Conservation (phyloP, 352 stramenopile species). For the Thraustochytrium aureum region DNA sequence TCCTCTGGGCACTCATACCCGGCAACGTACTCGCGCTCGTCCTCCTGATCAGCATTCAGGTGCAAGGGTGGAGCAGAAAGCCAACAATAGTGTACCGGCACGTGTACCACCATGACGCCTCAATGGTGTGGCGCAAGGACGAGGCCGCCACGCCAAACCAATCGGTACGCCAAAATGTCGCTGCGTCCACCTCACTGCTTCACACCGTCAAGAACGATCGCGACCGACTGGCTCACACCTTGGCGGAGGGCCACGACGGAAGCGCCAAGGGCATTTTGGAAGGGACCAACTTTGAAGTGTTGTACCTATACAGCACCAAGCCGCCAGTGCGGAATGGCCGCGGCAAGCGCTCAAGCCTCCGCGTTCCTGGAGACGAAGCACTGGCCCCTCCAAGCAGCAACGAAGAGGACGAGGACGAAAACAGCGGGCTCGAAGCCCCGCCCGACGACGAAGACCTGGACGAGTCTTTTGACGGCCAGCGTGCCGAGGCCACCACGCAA, state of each 20-base stretch:
- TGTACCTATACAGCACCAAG: not conserved
- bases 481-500: not conserved
- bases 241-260: not conserved
- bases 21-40: constrained; percentile 44
- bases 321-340: not conserved
- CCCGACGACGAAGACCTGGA: not conserved
- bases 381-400: too few relatives aligned
- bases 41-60: constrained; percentile 16
- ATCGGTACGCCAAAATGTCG: not conserved
- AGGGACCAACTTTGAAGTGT: not conserved
- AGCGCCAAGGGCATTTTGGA: not conserved
- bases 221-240: not conserved
- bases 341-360: not conserved
- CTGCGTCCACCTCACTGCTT: not conserved
- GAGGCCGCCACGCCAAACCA: not conserved
- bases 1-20: constrained; percentile 94
- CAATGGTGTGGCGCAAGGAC: constrained; percentile 14
- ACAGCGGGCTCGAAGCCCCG: not conserved
- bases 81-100: constrained; percentile 38
- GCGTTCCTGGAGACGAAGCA: not conserved
- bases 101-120: constrained; percentile 39
- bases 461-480: not conserved
- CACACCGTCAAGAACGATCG: not conserved
- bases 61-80: not conserved
- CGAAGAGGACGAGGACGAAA: not conserved